phyloP scores from a whole-genome alignment of 2,329 filamentous ascomycete species.

The Calonectria pseudoturangicola region DNA sequence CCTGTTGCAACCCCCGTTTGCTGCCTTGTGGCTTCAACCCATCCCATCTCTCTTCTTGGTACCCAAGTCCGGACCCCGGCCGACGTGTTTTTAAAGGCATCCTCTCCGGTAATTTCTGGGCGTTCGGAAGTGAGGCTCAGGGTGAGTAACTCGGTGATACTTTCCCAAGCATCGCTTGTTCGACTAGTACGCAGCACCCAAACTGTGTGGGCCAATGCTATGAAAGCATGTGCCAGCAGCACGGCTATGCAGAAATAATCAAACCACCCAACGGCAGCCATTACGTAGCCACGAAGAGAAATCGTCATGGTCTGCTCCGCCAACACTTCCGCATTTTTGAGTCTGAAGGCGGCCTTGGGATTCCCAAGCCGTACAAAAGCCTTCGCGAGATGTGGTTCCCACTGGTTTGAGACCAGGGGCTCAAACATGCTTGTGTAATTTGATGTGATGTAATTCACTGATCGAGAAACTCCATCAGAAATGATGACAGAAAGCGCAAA shows the following conservation, averaged over 20 bases:
- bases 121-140: neutral
- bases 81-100: neutral
- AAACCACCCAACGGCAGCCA: slow-evolving; percentile 4
- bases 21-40: neutral
- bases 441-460: neutral
- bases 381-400: neutral
- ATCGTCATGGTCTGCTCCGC: neutral
- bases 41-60: neutral
- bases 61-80: neutral
- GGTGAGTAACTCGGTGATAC: neutral
- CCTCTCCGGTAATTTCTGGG: neutral
- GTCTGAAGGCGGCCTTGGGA: neutral
- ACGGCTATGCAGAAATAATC: neutral
- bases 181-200: neutral
- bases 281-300: slow-evolving; percentile 5
- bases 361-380: neutral
- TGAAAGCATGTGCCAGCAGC: neutral
- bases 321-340: neutral
- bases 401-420: neutral
- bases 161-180: slow-evolving; percentile 7
- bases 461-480: neutral
- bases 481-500: neutral
- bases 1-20: neutral
- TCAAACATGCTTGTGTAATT: neutral
- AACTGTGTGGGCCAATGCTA: neutral